Conservation (phyloP, 139 green algal genomes). For the Auxenochlorella pyrenoidosa region DNA sequence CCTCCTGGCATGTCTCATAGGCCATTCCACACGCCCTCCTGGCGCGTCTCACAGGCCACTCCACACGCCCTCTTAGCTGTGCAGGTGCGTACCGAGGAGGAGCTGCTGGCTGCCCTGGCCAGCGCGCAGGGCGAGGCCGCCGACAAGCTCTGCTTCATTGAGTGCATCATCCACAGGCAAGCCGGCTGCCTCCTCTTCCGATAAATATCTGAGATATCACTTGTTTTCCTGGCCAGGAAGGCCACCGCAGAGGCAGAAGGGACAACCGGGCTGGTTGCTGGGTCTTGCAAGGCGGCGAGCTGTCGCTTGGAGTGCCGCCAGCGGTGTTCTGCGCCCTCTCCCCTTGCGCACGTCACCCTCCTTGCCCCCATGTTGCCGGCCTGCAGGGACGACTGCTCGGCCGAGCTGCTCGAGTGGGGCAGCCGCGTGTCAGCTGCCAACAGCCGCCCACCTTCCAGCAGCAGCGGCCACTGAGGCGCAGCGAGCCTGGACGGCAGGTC, state of each 20-base stretch:
- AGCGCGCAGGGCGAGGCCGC: slow-evolving; percentile 36
- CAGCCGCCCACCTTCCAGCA: slow-evolving; percentile 41
- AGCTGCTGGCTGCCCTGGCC: slow-evolving; percentile 69
- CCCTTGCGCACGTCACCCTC: neutral
- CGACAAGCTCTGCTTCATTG: slow-evolving; percentile 79
- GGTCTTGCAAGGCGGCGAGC: neutral
- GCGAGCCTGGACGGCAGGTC: too few species aligned
- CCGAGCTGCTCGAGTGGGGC: slow-evolving; percentile 88
- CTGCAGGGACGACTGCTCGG: slow-evolving; percentile 74
- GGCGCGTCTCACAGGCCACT: neutral
- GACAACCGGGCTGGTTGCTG: too few species aligned
- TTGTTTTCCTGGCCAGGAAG: neutral
- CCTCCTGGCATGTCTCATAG: neutral
- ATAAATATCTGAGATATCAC: too few species aligned
- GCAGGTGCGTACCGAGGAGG: slow-evolving; percentile 66
- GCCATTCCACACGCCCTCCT: neutral
- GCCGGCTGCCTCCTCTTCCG: neutral
- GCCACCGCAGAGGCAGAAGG: too few species aligned
- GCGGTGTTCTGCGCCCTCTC: neutral
- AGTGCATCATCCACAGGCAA: slow-evolving; percentile 55
- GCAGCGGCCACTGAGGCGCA: too few species aligned
- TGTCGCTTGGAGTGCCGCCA: neutral
- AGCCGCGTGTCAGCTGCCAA: slow-evolving; percentile 76
- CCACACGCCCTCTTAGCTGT: too few species aligned
- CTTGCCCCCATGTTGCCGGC: slow-evolving; percentile 4